Conservation (phyloP, 2,329 filamentous ascomycete genomes). For the Hymenoscyphus linearis region DNA sequence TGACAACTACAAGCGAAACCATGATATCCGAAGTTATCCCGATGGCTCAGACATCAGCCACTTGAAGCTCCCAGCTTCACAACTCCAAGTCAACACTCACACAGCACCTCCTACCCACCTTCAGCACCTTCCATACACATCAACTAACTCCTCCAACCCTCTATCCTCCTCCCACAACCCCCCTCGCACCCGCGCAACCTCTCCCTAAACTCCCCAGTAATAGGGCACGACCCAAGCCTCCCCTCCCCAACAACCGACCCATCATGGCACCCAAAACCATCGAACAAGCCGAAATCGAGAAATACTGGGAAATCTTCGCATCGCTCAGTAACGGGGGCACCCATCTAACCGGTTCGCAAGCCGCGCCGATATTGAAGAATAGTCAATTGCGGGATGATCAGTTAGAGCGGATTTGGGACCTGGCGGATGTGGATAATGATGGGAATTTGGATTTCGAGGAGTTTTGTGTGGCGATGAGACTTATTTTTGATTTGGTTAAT, state of each 20-base stretch:
- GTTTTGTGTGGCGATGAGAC: slow-evolving; percentile 97
- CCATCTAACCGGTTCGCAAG: slow-evolving; percentile 63
- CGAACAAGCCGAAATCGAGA: slow-evolving; percentile 69
- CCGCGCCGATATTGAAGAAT: slow-evolving; percentile 68
- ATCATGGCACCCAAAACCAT: slow-evolving; percentile 47
- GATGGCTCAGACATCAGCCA: background rate
- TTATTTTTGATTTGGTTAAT: slow-evolving; percentile 96
- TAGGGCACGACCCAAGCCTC: background rate
- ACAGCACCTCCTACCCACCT: too few relatives aligned
- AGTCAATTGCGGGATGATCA: slow-evolving; percentile 70
- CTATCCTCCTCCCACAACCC: too few relatives aligned
- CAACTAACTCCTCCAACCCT: background rate
- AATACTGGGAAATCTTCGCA: slow-evolving; percentile 76
- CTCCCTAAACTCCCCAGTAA: background rate
- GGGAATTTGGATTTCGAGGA: slow-evolving; percentile 98
- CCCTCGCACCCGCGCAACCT: background rate
- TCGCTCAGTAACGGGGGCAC: slow-evolving; percentile 59
- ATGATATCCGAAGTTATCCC: background rate
- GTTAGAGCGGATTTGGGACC: slow-evolving; percentile 95
- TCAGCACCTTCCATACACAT: too few relatives aligned
- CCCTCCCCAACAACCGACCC: background rate
- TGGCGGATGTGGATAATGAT: slow-evolving; percentile 95
- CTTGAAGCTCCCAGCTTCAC: background rate
- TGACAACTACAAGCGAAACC: background rate
- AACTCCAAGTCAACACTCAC: background rate